phyloP scores from a whole-genome alignment of 345 rosid genomes.

The Durio zibethinus region DNA sequence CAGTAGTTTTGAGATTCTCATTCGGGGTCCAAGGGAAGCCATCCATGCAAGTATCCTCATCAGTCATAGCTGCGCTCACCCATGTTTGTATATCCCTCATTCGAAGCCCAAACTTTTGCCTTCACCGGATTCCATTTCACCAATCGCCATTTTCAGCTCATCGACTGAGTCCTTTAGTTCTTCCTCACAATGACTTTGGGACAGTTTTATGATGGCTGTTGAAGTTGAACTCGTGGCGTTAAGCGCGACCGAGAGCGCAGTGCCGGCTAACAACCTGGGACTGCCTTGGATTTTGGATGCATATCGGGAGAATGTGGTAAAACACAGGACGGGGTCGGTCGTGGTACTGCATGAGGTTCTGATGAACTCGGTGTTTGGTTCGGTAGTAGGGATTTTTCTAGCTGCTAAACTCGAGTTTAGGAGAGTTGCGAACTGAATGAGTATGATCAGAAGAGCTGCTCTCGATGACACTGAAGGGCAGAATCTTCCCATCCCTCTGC shows the following conservation, averaged over 20 bases:
- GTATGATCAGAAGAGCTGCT: not conserved
- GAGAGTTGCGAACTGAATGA: not conserved
- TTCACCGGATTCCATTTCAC: not conserved
- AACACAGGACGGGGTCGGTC: not conserved
- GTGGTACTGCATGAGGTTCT: not conserved
- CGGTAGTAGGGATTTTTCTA: not conserved
- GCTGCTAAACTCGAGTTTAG: not conserved
- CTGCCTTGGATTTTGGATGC: not conserved
- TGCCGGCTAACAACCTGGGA: not conserved
- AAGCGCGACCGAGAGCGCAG: not conserved
- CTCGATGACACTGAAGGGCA: too few species aligned
- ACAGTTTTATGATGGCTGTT: not conserved
- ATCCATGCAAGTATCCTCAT: slow-evolving; percentile 43
- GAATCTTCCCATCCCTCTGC: too few species aligned
- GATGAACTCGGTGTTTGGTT: not conserved
- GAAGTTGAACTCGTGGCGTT: not conserved
- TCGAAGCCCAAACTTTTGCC: not conserved
- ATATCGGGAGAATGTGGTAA: not conserved
- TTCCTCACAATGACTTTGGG: not conserved
- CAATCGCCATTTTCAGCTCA: not conserved
- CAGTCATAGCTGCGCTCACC: slow-evolving; percentile 44
- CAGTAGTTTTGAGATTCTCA: not conserved
- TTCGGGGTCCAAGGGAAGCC: slow-evolving; percentile 10
- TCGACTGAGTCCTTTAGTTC: not conserved
- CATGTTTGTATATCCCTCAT: slow-evolving; percentile 40